A percentile compares a stretch with the other conserved stretches of the same genome.
Evolutionary conservation across 345 rosid species (phyloP).

Genomic region (Boechera stricta): DNA sequence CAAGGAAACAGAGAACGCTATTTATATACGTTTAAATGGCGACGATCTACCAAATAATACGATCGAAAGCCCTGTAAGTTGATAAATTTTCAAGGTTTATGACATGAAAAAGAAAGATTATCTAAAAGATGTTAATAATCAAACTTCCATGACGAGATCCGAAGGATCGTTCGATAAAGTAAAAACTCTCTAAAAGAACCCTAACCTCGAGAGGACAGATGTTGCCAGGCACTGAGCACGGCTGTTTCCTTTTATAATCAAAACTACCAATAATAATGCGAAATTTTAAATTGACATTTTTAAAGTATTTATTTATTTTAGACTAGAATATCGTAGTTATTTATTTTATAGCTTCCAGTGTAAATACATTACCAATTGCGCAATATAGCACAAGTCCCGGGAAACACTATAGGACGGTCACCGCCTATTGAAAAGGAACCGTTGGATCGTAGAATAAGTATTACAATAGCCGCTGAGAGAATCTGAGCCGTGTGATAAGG

Average conservation of each 20-base stretch:
- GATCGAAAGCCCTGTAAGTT: slow-evolving; percentile 43
- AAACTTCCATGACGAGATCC: slow-evolving; percentile 29
- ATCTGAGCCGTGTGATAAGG: slow-evolving; percentile 57
- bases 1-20: background rate
- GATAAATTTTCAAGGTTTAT: background rate
- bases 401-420: slow-evolving; percentile 67
- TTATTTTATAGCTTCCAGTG: slow-evolving; percentile 25
- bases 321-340: slow-evolving; percentile 44
- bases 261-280: slow-evolving; percentile 36
- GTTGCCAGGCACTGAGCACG: slow-evolving; percentile 16
- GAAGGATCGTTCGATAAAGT: slow-evolving; percentile 18
- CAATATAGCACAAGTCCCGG: slow-evolving; percentile 48
- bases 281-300: background rate
- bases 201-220: slow-evolving; percentile 48
- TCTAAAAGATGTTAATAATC: slow-evolving; percentile 20
- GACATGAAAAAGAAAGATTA: background rate
- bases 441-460: slow-evolving; percentile 52
- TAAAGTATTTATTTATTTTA: slow-evolving; percentile 5
- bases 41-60: slow-evolving; percentile 54
- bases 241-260: slow-evolving; percentile 54
- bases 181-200: slow-evolving; percentile 38
- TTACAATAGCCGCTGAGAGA: slow-evolving; percentile 52
- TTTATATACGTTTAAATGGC: slow-evolving; percentile 21
- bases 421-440: slow-evolving; percentile 62
- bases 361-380: slow-evolving; percentile 51